Conservation (phyloP, 768 basidiomycete genomes). For the Megacollybia marginata region DNA sequence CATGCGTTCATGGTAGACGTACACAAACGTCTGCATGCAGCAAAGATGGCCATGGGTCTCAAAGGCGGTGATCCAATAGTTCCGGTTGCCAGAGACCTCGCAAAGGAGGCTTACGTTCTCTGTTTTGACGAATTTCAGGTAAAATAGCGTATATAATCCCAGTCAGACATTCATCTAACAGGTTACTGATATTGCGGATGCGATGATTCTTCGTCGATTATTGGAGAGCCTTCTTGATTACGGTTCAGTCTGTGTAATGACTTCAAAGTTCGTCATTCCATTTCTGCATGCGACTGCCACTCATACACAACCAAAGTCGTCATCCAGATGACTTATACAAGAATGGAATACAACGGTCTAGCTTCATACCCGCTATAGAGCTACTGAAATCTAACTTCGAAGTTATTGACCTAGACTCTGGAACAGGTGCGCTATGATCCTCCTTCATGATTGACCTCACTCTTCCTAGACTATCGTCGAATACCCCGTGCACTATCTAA, state of each 20-base stretch:
- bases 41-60: slow-evolving; percentile 65
- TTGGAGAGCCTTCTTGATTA: slow-evolving; percentile 80
- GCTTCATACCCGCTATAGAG: slow-evolving; percentile 93
- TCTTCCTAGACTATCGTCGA: slow-evolving; percentile 77
- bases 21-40: slow-evolving; percentile 83
- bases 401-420: slow-evolving; percentile 92
- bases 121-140: slow-evolving; percentile 99
- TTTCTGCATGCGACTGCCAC: neutral
- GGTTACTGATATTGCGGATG: slow-evolving; percentile 97
- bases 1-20: slow-evolving; percentile 99
- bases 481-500: slow-evolving; percentile 89
- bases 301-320: slow-evolving; percentile 49
- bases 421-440: slow-evolving; percentile 56
- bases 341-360: slow-evolving; percentile 94
- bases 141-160: slow-evolving; percentile 20
- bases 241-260: slow-evolving; percentile 92
- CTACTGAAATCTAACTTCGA: slow-evolving; percentile 82
- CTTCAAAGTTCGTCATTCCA: slow-evolving; percentile 76
- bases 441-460: slow-evolving; percentile 1
- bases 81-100: slow-evolving; percentile 83
- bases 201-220: slow-evolving; percentile 92
- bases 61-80: slow-evolving; percentile 75
- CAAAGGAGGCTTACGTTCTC: slow-evolving; percentile 74
- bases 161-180: slow-evolving; percentile 16
- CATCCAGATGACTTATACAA: slow-evolving; percentile 97